phyloP scores from a whole-genome alignment of 2,329 filamentous ascomycete species.

The Ceratocystis variospora region DNA sequence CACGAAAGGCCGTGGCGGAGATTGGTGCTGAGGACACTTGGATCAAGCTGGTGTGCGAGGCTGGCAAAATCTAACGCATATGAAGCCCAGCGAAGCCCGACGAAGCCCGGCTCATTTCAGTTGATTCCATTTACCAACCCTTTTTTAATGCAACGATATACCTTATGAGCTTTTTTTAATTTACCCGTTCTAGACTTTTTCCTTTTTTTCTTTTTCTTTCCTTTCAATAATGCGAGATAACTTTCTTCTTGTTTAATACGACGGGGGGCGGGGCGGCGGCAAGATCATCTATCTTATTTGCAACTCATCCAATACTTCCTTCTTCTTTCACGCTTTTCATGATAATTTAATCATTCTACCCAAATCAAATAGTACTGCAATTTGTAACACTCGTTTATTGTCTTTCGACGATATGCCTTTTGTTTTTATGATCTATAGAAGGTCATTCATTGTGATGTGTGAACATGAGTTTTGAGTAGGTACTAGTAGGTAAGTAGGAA shows the following conservation, averaged over 20 bases:
- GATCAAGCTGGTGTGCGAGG: conserved; percentile 30
- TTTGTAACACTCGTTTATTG: conserved; percentile 9
- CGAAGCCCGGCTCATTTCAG: background rate
- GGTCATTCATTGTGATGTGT: background rate
- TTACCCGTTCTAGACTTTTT: background rate
- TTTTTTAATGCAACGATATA: background rate
- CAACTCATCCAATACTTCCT: background rate
- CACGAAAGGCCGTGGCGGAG: conserved; percentile 29
- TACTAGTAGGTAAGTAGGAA: background rate
- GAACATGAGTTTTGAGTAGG: background rate
- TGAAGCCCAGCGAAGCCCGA: background rate
- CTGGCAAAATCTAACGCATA: conserved; percentile 27
- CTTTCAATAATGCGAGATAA: background rate
- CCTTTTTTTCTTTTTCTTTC: too few relatives aligned
- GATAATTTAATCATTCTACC: background rate
- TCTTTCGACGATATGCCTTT: conserved; percentile 14
- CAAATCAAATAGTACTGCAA: background rate
- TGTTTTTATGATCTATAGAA: conserved; percentile 18
- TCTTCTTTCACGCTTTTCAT: background rate
- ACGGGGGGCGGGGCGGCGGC: background rate
- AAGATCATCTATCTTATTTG: too few relatives aligned
- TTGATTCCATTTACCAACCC: background rate
- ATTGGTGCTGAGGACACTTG: conserved; percentile 37
- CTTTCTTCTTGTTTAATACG: background rate
- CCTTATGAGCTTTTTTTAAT: background rate